Evolutionary conservation across 306 rosid species (phyloP).

Genomic region (Carpinus fangiana): DNA sequence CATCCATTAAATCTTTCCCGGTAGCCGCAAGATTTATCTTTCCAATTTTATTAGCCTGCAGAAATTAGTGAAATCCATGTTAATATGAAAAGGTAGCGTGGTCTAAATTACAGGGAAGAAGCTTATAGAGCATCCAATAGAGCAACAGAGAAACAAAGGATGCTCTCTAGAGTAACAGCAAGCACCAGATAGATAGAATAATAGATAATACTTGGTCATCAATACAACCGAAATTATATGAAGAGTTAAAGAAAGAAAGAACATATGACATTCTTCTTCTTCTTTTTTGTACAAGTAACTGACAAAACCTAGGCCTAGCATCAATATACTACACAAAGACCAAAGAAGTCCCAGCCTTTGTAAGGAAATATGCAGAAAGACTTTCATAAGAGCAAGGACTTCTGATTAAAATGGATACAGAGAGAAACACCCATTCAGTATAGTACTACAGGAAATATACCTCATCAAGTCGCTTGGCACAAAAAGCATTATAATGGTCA

Average conservation of each 20-base stretch:
- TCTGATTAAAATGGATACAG: background rate
- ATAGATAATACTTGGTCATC: too few relatives aligned
- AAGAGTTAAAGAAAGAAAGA: background rate
- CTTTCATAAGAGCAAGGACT: background rate
- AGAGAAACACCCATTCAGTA: constrained; percentile 7
- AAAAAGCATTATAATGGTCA: constrained; percentile 76
- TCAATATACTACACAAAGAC: background rate
- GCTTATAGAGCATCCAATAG: background rate
- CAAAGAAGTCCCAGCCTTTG: background rate
- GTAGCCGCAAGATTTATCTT: constrained; percentile 96
- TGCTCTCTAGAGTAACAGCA: background rate
- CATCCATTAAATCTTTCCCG: constrained; percentile 98
- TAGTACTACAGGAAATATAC: constrained; percentile 41
- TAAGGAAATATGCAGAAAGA: background rate
- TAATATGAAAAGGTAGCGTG: background rate
- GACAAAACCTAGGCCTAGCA: background rate
- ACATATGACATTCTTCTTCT: constrained; percentile 1
- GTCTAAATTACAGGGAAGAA: background rate
- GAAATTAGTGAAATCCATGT: constrained; percentile 10
- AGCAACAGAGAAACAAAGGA: background rate
- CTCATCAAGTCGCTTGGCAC: constrained; percentile 93
- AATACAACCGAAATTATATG: background rate
- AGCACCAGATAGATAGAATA: too few relatives aligned
- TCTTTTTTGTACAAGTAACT: too few relatives aligned
- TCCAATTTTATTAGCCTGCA: constrained; percentile 92